Conservation (phyloP, 225 moss, liverwort and hornwort genomes). For the Polytrichum commune region DNA sequence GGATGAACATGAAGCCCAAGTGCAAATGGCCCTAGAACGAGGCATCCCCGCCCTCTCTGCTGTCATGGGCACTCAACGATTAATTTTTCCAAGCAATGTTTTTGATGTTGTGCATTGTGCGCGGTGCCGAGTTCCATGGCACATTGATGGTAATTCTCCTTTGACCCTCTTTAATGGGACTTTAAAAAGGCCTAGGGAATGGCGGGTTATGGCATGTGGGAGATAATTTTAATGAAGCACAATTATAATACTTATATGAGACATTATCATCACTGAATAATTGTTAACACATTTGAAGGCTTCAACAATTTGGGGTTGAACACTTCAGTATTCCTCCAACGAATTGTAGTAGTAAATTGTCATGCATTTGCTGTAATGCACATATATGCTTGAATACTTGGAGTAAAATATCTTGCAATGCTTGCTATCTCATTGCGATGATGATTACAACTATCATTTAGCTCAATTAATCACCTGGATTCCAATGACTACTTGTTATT, state of each 20-base stretch:
- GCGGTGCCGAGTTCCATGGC: slow-evolving; percentile 95
- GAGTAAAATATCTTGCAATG: no score
- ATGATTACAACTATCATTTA: no score
- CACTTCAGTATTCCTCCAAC: no score
- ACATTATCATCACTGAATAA: no score
- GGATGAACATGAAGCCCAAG: slow-evolving; percentile 97
- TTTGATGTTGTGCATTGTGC: slow-evolving; percentile 92
- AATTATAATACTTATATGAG: background rate
- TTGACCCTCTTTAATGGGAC: background rate
- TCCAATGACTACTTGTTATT: no score
- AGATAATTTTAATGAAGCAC: background rate
- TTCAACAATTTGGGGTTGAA: background rate
- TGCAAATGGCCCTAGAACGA: slow-evolving; percentile 93
- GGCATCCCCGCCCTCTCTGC: slow-evolving; percentile 84
- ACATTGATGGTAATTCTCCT: slow-evolving; percentile 42
- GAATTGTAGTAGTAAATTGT: no score
- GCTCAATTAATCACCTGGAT: no score
- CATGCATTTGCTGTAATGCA: no score
- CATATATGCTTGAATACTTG: no score
- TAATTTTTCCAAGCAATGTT: slow-evolving; percentile 78
- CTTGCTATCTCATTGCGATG: no score
- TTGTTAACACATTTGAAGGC: background rate
- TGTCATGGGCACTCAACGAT: slow-evolving; percentile 92
- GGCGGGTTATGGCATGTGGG: background rate
- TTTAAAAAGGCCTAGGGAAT: no score